phyloP scores from a whole-genome alignment of 441 rosid genomes.

The Breynia disticha region DNA sequence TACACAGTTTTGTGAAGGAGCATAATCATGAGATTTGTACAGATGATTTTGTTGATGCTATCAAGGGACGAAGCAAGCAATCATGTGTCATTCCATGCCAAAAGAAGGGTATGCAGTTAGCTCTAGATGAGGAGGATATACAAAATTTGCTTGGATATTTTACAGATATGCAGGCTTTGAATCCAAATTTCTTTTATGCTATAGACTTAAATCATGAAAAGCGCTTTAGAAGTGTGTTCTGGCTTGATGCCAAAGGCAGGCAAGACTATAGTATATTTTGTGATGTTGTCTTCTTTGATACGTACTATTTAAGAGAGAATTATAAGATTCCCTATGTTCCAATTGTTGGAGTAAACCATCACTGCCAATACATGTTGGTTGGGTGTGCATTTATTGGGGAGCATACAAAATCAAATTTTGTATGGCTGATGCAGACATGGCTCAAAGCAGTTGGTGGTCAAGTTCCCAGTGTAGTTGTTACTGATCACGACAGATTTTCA shows the following conservation, averaged over 20 bases:
- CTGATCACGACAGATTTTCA: slow-evolving; percentile 41
- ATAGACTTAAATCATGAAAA: slow-evolving; percentile 40
- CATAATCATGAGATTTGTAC: slow-evolving; percentile 59
- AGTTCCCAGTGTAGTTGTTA: slow-evolving; percentile 45
- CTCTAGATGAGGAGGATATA: slow-evolving; percentile 33
- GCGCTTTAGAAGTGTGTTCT: slow-evolving; percentile 39
- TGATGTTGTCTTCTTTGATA: slow-evolving; percentile 54
- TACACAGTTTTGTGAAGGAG: slow-evolving; percentile 39
- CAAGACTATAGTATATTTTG: slow-evolving; percentile 38
- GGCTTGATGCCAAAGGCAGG: slow-evolving; percentile 54
- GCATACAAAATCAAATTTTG: slow-evolving; percentile 31
- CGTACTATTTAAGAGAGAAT: slow-evolving; percentile 31
- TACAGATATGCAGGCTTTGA: slow-evolving; percentile 39
- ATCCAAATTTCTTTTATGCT: slow-evolving; percentile 53
- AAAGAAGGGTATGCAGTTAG: slow-evolving; percentile 41
- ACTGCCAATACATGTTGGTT: slow-evolving; percentile 35
- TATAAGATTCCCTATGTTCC: slow-evolving; percentile 45
- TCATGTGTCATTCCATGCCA: slow-evolving; percentile 17
- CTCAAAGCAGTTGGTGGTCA: slow-evolving; percentile 43
- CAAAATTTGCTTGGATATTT: slow-evolving; percentile 41
- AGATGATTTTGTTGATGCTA: slow-evolving; percentile 32
- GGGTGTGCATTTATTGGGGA: slow-evolving; percentile 59
- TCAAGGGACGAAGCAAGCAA: slow-evolving; percentile 39
- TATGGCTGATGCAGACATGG: slow-evolving; percentile 57
- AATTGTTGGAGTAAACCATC: slow-evolving; percentile 52